A percentile compares a stretch with the other conserved stretches of the same genome.
Conservation (phyloP, 163 green algal species). For the Chloromonas sp. region DNA sequence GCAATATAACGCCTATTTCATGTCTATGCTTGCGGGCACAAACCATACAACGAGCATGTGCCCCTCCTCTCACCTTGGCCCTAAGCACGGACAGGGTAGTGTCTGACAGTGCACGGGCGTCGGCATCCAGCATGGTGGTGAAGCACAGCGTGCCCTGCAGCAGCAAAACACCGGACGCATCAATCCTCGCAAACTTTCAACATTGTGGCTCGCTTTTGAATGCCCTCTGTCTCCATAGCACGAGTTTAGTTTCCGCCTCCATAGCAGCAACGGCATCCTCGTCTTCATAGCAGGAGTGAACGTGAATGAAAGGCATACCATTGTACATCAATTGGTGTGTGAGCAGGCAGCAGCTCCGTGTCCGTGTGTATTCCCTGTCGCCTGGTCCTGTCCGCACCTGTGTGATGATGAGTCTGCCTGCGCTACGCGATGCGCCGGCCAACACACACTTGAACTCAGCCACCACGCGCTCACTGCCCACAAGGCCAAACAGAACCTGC, state of each 20-base stretch:
- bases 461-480: conserved; percentile 19
- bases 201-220: not conserved
- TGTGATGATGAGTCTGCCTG: conserved; percentile 1
- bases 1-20: not conserved
- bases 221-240: not conserved
- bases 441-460: conserved; percentile 22
- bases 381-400: not conserved
- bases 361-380: not conserved
- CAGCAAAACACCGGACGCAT: not conserved
- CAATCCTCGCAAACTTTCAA: not conserved
- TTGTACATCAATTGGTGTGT: not conserved
- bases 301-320: not conserved
- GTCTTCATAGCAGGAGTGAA: not conserved
- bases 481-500: conserved; percentile 33
- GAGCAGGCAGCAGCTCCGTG: not conserved
- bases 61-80: conserved; percentile 9
- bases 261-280: not conserved
- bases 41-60: not conserved
- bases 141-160: conserved; percentile 17
- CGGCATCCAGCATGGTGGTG: conserved; percentile 29
- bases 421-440: not conserved
- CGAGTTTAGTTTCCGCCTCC: not conserved
- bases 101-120: conserved; percentile 17
- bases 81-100: conserved; percentile 21
- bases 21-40: not conserved